These are phyloP conservation scores for Monilinia aucupariae DNA, from an alignment of 2,329 filamentous ascomycete species.

Conservation along the genomic window DNA sequence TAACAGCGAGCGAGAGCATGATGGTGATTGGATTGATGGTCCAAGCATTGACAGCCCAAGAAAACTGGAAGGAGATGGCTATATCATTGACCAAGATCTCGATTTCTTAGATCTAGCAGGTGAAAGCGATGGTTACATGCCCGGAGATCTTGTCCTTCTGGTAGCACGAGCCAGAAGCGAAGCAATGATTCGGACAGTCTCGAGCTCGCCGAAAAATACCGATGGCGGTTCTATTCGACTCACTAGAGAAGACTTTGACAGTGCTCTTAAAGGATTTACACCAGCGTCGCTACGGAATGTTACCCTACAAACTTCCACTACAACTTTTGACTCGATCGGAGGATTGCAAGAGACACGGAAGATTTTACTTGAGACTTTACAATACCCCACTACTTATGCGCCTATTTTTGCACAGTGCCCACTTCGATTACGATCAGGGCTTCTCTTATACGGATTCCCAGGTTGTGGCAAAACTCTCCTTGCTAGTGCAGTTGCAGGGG, in stretches of 20 bases:
- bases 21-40: constrained; percentile 69
- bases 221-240: constrained; percentile 56
- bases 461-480: constrained; percentile 96
- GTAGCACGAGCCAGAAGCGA: constrained; percentile 86
- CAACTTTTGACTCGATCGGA: constrained; percentile 87
- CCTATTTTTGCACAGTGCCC: constrained; percentile 97
- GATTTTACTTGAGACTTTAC: constrained; percentile 87
- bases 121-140: constrained; percentile 96
- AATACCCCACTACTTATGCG: constrained; percentile 96
- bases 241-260: constrained; percentile 70
- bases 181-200: constrained; percentile 78
- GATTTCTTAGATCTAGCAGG: constrained; percentile 92
- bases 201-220: constrained; percentile 39
- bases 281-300: constrained; percentile 93
- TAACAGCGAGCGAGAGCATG: constrained; percentile 51
- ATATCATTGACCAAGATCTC: constrained; percentile 67
- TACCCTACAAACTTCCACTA: constrained; percentile 85
- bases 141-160: constrained; percentile 81
- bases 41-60: constrained; percentile 46
- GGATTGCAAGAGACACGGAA: constrained; percentile 81
- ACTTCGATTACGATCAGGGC: constrained; percentile 84
- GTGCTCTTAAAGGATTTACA: constrained; percentile 84
- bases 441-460: constrained; percentile 90
- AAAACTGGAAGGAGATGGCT: constrained; percentile 47
- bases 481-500: constrained; percentile 92